phyloP scores from a whole-genome alignment of 148 eudicot species.

The Chenopodium suecicum region DNA sequence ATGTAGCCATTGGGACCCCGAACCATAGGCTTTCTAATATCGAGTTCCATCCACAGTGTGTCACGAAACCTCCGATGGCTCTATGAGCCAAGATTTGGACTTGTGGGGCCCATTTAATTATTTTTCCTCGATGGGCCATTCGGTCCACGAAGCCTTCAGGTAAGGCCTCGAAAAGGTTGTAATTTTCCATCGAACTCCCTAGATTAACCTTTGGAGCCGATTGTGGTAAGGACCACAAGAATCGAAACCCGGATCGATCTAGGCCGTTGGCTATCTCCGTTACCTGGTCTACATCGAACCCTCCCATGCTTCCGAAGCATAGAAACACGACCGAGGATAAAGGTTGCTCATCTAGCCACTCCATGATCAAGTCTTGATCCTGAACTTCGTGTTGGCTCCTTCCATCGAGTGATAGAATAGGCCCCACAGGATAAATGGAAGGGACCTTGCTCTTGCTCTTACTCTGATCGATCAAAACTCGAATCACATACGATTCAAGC shows the following conservation, averaged over 20 bases:
- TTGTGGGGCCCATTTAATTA: slow-evolving; percentile 48
- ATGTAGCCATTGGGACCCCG: slow-evolving; percentile 46
- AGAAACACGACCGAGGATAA: slow-evolving; percentile 6
- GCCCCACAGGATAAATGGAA: slow-evolving; percentile 27
- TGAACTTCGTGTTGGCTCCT: neutral
- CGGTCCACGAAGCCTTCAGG: slow-evolving; percentile 46
- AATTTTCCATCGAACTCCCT: slow-evolving; percentile 20
- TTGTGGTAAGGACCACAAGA: slow-evolving; percentile 40
- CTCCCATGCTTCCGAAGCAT: slow-evolving; percentile 64
- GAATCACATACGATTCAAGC: slow-evolving; percentile 30
- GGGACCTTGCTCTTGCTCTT: too few species aligned
- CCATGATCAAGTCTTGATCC: slow-evolving; percentile 5
- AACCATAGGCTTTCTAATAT: slow-evolving; percentile 44
- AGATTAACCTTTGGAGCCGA: slow-evolving; percentile 7
- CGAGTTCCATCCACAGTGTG: slow-evolving; percentile 65
- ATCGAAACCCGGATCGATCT: slow-evolving; percentile 38
- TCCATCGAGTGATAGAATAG: slow-evolving; percentile 27
- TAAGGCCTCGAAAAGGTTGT: slow-evolving; percentile 16
- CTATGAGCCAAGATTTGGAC: slow-evolving; percentile 36
- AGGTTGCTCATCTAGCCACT: slow-evolving; percentile 54
- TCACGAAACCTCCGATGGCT: slow-evolving; percentile 43
- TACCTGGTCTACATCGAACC: slow-evolving; percentile 38
- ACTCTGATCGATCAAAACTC: slow-evolving; percentile 5
- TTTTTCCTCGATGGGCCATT: slow-evolving; percentile 28
- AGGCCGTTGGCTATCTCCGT: slow-evolving; percentile 50